A percentile compares a stretch with the other conserved stretches of the same genome.
Evolutionary conservation across 495 filamentous ascomycete species (phyloP).

Genomic region (Amniculicola lignicola): DNA sequence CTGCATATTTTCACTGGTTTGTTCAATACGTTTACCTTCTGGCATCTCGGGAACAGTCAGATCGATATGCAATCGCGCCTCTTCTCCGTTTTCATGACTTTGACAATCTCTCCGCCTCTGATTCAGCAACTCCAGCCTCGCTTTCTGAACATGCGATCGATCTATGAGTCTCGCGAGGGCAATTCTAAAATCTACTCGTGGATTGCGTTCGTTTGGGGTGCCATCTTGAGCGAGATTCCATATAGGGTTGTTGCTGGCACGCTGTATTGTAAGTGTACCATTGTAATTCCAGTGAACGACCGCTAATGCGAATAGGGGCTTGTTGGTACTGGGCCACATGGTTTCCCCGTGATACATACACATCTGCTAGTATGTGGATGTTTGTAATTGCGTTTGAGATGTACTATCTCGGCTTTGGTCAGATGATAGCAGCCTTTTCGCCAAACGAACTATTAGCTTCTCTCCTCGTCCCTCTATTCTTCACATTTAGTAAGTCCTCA

Average conservation of each 20-base stretch:
- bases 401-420: conserved; percentile 70
- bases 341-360: conserved; percentile 53
- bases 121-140: conserved; percentile 67
- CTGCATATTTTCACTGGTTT: conserved; percentile 64
- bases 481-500: conserved; percentile 46
- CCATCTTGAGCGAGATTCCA: conserved; percentile 70
- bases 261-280: conserved; percentile 50
- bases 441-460: conserved; percentile 71
- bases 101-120: conserved; percentile 60
- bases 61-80: conserved; percentile 63
- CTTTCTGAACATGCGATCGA: conserved; percentile 61
- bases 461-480: conserved; percentile 54
- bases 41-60: conserved; percentile 53
- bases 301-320: conserved; percentile 27
- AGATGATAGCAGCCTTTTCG: conserved; percentile 70
- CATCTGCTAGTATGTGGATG: conserved; percentile 56
- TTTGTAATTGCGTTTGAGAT: conserved; percentile 66
- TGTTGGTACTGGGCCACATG: conserved; percentile 60
- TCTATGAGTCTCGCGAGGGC: conserved; percentile 69
- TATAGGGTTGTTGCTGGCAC: conserved; percentile 61
- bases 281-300: not conserved
- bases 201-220: conserved; percentile 65
- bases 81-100: conserved; percentile 70
- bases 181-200: conserved; percentile 70
- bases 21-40: conserved; percentile 64